Evolutionary conservation across 2,329 filamentous ascomycete species (phyloP).

Genomic region (Nannizziopsis barbatae): DNA sequence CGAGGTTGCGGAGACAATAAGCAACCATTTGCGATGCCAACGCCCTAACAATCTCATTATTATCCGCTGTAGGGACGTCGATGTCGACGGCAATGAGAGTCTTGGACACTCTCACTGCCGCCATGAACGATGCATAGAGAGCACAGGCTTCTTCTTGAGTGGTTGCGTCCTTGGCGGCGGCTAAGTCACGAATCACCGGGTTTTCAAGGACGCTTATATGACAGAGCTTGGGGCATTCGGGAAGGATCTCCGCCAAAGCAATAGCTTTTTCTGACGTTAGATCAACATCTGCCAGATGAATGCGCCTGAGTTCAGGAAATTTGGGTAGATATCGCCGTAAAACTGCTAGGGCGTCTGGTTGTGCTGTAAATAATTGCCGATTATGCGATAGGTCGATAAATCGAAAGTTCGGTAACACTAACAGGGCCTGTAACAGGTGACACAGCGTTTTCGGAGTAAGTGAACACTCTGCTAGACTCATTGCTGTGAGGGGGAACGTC

Average conservation of each 20-base stretch:
- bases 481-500: conserved; percentile 55
- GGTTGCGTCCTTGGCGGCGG: conserved; percentile 67
- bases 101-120: conserved; percentile 70
- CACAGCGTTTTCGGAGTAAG: conserved; percentile 61
- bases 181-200: conserved; percentile 46
- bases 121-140: conserved; percentile 80
- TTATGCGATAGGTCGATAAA: conserved; percentile 94
- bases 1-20: conserved; percentile 86
- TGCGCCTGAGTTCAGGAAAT: conserved; percentile 63
- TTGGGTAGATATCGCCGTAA: conserved; percentile 77
- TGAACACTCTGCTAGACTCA: conserved; percentile 79
- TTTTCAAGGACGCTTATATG: conserved; percentile 86
- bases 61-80: conserved; percentile 68
- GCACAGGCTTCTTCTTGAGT: conserved; percentile 88
- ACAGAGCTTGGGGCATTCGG: conserved; percentile 68
- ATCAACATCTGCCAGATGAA: conserved; percentile 76
- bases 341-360: conserved; percentile 61
- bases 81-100: conserved; percentile 84
- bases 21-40: conserved; percentile 90
- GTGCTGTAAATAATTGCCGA: conserved; percentile 59
- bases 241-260: conserved; percentile 76
- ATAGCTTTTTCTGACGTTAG: conserved; percentile 83
- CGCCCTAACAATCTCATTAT: conserved; percentile 84
- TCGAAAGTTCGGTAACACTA: conserved; percentile 59
- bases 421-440: conserved; percentile 62